Base-by-base conservation (phyloP, 805 yeast species). In the Torulaspora delbrueckii region DNA sequence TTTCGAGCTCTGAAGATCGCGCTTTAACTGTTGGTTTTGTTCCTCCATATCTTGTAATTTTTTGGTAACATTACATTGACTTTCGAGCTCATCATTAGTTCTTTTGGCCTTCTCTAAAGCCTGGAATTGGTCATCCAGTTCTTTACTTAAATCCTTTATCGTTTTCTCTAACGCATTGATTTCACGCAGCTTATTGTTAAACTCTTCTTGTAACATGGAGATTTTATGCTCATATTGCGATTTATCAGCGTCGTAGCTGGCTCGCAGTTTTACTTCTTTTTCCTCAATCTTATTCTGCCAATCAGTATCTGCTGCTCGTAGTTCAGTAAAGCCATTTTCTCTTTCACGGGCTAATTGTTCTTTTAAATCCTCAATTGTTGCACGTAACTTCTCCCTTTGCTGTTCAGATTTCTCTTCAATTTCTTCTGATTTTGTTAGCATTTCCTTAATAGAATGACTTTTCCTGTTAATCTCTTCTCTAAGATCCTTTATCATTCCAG, bases 271-370 rank as follows among this genome's bases (percentile, higher is more conserved):
- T 18, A 34, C 42, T 9, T 45, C 39, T 37, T 39, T 39, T 30
- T 43, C 43, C 22, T 45, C 49, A 24, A 45, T 14, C 19, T 32
- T 37, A 8, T 26, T 30, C 13, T 45, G 48, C 46, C 49, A 42
- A 7, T 31, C 37, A 2, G 22, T 23, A 31, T 45, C 38, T 13
- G 37, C 16, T 19, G 37, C 37, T 34, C 40, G 43, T 26, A 42
- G 33, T 27, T 35, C 35, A 19, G 35, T 31, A 14, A 30, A 37
- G 8, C 37, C 33, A 7, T 23, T 28, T 14, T 42, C 47, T 25
- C 40, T 34, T 31, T 48, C 48, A n/a, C n/a, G 16, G n/a, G n/a
- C 8, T 8, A 40, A 26, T 10, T 23, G 23, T 16, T 42, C 34
- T 23, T 42, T 39, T 8, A 48, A n/a, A 7, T 42, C 50, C 12